Evolutionary conservation across 768 basidiomycete genomes (phyloP), one percentile per base, ranked within the genome.

Genomic region (Macrolepiota fuliginosa): DNA sequence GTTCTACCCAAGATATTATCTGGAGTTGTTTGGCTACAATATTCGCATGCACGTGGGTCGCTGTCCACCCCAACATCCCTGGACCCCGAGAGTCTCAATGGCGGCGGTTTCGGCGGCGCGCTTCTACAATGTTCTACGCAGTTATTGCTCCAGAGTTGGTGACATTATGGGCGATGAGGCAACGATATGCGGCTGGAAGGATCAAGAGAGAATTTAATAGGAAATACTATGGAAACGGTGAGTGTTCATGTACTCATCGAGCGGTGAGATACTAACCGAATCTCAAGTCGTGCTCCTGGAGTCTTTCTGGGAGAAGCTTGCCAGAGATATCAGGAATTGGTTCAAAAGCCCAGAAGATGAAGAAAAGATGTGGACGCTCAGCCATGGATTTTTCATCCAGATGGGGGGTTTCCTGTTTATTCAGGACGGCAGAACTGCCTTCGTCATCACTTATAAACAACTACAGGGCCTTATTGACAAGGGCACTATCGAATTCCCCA

Each of bases 1-100:
- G 66, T 3, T 47, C 9, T 37, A 15, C 37, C 9, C 55, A 56
- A 10, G 63, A 69, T 19, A 64, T 69, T 37, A 24, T 69, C 5
- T 67, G 59, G 65, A 63, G 65, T 19, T 69, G 65, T 35, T 37
- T 68, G 5, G 46, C 63, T 0, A 69, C 68, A 3, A 65, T 68
- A 10, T 66, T 67, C 13, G 63, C 64, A 0, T 69, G 65, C 53
- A 66, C 66, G 1, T 69, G 68, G 68, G 59, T 69, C 10, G 64
- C 68, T 0, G 65, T 66, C 17, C 68, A 69, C 51, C 68, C 65
- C 13, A 66, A 69, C 32, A 56, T 66, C 10, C 61, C 65, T 1
- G 56, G 58, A 1, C 62, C 61, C 25, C 7, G 62, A 42, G 47
- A 58, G 12, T 54, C 61, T 2, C 17, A 42, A 29, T 56, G 58